Percentiles rank a stretch among this genome's conserved stretches.
Evolutionary conservation across 495 filamentous ascomycete genomes (phyloP).

Genomic region (Neurospora discreta): DNA sequence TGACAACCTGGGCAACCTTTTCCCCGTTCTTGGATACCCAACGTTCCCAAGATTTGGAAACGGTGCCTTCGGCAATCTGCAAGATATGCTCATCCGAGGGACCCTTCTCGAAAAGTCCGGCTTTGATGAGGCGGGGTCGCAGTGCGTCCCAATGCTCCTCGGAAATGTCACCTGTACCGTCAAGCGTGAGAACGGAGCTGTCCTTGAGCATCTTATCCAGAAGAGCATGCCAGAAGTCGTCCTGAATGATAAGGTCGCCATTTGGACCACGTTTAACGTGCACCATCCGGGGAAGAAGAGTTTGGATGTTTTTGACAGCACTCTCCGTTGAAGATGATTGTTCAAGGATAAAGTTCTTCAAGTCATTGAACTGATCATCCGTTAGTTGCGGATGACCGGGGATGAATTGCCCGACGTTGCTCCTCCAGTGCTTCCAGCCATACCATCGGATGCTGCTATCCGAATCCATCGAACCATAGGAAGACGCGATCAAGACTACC

Average conservation of each 20-base stretch:
- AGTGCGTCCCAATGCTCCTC: constrained; percentile 29
- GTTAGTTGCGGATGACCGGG: constrained; percentile 8
- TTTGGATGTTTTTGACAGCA: constrained; percentile 19
- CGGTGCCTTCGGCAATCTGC: constrained; percentile 6
- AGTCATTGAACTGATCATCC: constrained; percentile 11
- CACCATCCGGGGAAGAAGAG: constrained; percentile 22
- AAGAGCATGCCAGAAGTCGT: constrained; percentile 47
- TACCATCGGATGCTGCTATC: constrained; percentile 6
- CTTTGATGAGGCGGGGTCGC: constrained; percentile 15
- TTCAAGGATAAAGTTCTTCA: constrained; percentile 9
- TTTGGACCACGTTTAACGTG: constrained; percentile 25
- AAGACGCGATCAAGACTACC: neutral
- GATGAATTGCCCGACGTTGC: constrained; percentile 14
- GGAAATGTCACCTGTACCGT: constrained; percentile 17
- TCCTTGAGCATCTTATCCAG: constrained; percentile 22
- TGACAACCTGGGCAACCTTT: constrained; percentile 14
- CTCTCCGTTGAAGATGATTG: constrained; percentile 4
- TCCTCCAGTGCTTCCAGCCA: constrained; percentile 10
- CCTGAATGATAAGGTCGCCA: constrained; percentile 33
- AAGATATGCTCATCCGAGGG: constrained; percentile 5
- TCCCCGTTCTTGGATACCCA: constrained; percentile 28
- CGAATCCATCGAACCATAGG: neutral
- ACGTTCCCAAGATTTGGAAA: constrained; percentile 20
- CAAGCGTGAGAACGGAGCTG: constrained; percentile 20
- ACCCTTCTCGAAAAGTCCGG: neutral